Evolutionary conservation across 305 asterid species (phyloP), one percentile per base, ranked within the genome.

Genomic region (Fraxinus nigra): DNA sequence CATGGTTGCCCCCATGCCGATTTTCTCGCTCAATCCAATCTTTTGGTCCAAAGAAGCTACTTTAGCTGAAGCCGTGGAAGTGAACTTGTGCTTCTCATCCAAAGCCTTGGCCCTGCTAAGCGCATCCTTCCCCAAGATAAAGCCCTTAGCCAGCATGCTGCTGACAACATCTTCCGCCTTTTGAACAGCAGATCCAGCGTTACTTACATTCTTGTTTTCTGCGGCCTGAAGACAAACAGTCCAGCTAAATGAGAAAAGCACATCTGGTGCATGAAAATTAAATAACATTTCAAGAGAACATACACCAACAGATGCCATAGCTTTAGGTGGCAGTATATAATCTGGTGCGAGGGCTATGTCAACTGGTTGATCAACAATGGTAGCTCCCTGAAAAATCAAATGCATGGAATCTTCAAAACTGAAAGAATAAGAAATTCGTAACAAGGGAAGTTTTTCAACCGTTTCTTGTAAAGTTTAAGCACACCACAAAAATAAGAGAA

Each of bases 151-250:
- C 46, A 93, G 69, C 97, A 93, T 90, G 90, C 89, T 82, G 81
- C 93, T 92, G 18, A 93, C 93, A 35, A 92, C 93, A 61, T 92
- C 93, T 83, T 92, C 96, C 7, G 97, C 97, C 79, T 89, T 93
- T 78, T 87, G 92, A 61, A 89, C 87, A 78, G 89, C 92, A 82
- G 93, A 84, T 80, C 87, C 92, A 33, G 84, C 85, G 22, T 84
- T 84, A 14, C 85, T 81, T 74, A 83, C 84, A 72, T 69, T 84
- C 16, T 75, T 82, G 72, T 82, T 84, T 22, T 83, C 89, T 16
- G 91, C 82, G 81, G 89, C 86, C 95, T 90, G 90, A 56, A 83
- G 59, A 56, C 48, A 43, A n/a, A 63, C 30, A 48, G 51, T 56
- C 65, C 24, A 14, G 40, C 75, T 69, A 30, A 69, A 69, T 69